phyloP scores from a whole-genome alignment of 1,284 basidiomycete genomes.

The Vanrija humicola region DNA sequence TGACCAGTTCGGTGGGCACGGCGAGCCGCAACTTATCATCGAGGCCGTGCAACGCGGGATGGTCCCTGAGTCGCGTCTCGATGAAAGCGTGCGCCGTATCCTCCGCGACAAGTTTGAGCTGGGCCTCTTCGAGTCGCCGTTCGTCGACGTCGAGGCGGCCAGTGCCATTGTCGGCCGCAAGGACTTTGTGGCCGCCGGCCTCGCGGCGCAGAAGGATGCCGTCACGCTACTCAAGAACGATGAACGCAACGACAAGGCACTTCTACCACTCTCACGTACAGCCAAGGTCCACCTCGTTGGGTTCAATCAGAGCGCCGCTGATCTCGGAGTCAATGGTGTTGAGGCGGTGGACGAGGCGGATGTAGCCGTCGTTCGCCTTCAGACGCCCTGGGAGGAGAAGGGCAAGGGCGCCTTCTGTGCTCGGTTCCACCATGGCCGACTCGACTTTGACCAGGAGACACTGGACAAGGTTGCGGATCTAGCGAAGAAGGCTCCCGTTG shows the following conservation, averaged over 20 bases:
- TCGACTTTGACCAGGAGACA: slow-evolving; percentile 9
- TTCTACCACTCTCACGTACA: slow-evolving; percentile 3
- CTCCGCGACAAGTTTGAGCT: slow-evolving; percentile 13
- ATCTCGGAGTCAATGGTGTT: neutral
- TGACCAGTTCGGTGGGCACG: slow-evolving; percentile 19
- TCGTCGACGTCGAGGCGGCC: slow-evolving; percentile 9
- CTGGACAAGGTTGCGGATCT: slow-evolving; percentile 8
- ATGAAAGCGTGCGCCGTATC: slow-evolving; percentile 4
- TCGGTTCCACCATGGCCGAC: slow-evolving; percentile 16
- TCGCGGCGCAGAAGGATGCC: slow-evolving; percentile 11
- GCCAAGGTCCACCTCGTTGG: slow-evolving; percentile 10
- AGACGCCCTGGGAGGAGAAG: slow-evolving; percentile 2
- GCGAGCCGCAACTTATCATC: slow-evolving; percentile 7
- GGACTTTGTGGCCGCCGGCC: slow-evolving; percentile 3
- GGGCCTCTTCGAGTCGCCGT: slow-evolving; percentile 12
- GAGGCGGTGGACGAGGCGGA: slow-evolving; percentile 6
- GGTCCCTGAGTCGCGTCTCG: slow-evolving; percentile 13
- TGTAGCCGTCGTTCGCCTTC: slow-evolving; percentile 12
- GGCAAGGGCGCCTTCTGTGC: slow-evolving; percentile 11
- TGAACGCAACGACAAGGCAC: neutral
- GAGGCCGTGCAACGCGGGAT: slow-evolving; percentile 7
- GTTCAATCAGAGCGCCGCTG: slow-evolving; percentile 1
- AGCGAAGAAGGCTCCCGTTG: slow-evolving; percentile 8
- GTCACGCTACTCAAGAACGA: slow-evolving; percentile 8
- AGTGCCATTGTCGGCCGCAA: slow-evolving; percentile 3